Base-by-base conservation (phyloP, 2,329 filamentous ascomycete species). In the Leptographium procerum region DNA sequence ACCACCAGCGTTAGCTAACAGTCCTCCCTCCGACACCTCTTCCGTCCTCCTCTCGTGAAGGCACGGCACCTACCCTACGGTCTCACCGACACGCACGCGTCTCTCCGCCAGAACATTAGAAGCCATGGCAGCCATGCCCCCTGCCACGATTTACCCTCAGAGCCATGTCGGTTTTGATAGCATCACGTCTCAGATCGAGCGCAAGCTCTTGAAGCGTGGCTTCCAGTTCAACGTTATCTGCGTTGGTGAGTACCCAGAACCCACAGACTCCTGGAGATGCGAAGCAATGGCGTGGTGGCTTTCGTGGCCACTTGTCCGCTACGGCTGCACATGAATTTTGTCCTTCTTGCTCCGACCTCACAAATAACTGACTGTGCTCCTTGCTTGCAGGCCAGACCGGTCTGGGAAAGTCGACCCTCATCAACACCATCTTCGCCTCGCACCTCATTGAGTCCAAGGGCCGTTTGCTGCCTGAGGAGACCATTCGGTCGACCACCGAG, bases 121-220 rank as follows among this genome's bases (percentile, higher is more conserved):
- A 70, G 77, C 71, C 68, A 81, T 79, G 76, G 75, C 76, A 65
- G 74, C 77, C 73, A 86, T 88, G 83, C 84, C 86, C 69, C 72
- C 85, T 70, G 77, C 83, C 69, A 84, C 84, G 70, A 84, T 87
- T 73, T 94, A 89, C 77, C 94, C 94, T 71, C 87, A 94, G 75
- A 95, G 87, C 87, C 94, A 97, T 82, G 94, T 99, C 75, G 94
- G 94, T 84, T 99, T 99, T 81, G 94, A 99, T 81, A 96, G 91
- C 81, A 99, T 99, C 82, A 99, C 94, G 68, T 91, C 87, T 67
- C 94, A 99, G 82, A 99, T 99, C 69, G 94, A 99, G 86, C 88
- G 89, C 80, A 99, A 99, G 87, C 87, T 97, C 72, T 76, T 99
- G 79, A 99, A 99, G 84, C 91, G 94, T 77, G 94, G 94, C 69